Percentiles rank a stretch among this genome's conserved stretches.
Evolutionary conservation across 495 filamentous ascomycete species (phyloP).

Genomic region (Physcia stellaris): DNA sequence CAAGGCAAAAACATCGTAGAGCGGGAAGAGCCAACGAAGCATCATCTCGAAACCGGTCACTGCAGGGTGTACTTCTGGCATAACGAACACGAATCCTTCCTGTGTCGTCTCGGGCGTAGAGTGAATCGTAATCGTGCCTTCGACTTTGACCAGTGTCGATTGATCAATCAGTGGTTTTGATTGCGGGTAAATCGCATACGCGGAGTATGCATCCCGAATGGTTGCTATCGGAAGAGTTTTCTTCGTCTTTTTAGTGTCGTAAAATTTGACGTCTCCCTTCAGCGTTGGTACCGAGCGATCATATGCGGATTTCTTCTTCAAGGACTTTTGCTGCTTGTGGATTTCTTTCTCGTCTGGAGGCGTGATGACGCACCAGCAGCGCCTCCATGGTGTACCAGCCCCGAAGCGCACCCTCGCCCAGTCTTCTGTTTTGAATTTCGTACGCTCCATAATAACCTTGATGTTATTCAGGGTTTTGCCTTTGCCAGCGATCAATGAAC

Average conservation of each 20-base stretch:
- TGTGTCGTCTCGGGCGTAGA: conserved; percentile 53
- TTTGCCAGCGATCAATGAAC: conserved; percentile 88
- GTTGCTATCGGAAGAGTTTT: conserved; percentile 82
- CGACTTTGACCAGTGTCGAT: conserved; percentile 87
- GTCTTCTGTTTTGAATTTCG: conserved; percentile 65
- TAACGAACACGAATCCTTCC: conserved; percentile 93
- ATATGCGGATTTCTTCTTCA: conserved; percentile 79
- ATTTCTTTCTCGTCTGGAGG: conserved; percentile 89
- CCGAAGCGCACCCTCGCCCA: conserved; percentile 95
- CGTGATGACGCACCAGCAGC: conserved; percentile 89
- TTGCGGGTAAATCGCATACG: conserved; percentile 92
- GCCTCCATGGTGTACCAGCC: conserved; percentile 88
- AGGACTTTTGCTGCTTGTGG: conserved; percentile 64
- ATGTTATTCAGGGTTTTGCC: conserved; percentile 82
- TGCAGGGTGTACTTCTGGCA: conserved; percentile 86
- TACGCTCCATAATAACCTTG: conserved; percentile 66
- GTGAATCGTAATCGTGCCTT: conserved; percentile 81
- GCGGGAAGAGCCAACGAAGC: conserved; percentile 87
- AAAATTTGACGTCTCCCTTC: conserved; percentile 87
- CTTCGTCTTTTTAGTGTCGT: conserved; percentile 87
- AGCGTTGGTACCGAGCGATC: conserved; percentile 52
- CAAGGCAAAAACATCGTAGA: conserved; percentile 82
- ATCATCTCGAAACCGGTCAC: conserved; percentile 94
- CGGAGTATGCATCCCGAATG: conserved; percentile 78
- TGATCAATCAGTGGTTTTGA: conserved; percentile 85